A percentile compares a stretch with the other conserved stretches of the same genome.
Conservation (phyloP, 495 filamentous ascomycete species). For the Chaetomium tenue region DNA sequence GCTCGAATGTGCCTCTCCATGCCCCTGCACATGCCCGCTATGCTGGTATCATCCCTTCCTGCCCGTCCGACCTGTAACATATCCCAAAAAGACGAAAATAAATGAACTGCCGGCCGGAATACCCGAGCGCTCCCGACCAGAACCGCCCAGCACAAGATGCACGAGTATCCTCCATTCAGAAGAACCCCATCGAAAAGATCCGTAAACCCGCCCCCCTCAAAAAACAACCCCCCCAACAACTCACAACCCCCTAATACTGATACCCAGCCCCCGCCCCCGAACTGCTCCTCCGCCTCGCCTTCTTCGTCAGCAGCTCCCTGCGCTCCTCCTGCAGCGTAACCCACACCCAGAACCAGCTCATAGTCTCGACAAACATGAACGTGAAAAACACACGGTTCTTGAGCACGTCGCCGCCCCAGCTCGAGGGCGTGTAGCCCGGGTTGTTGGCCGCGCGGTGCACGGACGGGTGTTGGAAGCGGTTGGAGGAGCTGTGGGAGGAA, state of each 20-base stretch:
- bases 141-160: not conserved
- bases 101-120: not conserved
- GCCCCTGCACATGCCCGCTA: not conserved
- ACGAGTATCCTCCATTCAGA: too few species aligned
- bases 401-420: slow-evolving; percentile 56
- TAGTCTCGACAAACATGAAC: slow-evolving; percentile 79
- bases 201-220: not conserved
- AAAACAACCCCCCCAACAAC: not conserved
- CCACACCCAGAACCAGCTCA: slow-evolving; percentile 83
- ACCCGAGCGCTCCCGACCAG: not conserved
- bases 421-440: slow-evolving; percentile 31
- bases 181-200: not conserved
- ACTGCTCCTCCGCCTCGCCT: slow-evolving; percentile 28
- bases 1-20: not conserved
- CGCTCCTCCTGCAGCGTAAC: slow-evolving; percentile 55
- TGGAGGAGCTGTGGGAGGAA: slow-evolving; percentile 14
- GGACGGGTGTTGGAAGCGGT: slow-evolving; percentile 34
- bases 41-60: not conserved
- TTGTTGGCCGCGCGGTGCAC: slow-evolving; percentile 20
- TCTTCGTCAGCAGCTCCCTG: slow-evolving; percentile 37
- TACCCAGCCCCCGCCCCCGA: slow-evolving; percentile 3
- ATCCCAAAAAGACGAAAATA: not conserved
- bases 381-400: slow-evolving; percentile 81
- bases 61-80: not conserved
- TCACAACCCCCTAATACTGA: too few species aligned